Base-by-base conservation (phyloP, 1,284 basidiomycete species). In the Testicularia cyperi region DNA sequence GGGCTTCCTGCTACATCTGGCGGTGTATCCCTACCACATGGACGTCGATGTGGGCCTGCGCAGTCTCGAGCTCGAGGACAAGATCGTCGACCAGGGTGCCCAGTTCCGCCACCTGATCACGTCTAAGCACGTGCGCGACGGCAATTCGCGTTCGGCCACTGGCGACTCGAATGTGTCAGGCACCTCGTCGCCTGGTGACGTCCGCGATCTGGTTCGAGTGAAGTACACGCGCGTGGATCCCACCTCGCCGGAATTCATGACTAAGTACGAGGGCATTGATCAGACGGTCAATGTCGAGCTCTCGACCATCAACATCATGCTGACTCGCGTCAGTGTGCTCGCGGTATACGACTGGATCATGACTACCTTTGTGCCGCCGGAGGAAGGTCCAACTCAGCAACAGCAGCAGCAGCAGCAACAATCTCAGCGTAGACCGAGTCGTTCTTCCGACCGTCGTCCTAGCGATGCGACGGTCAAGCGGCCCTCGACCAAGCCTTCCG, bases 301-400 rank as follows among this genome's bases (percentile, higher is more conserved):
- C 32, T 95, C 94, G 4, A 97, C 95, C 0, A 87, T 99, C 78
- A 84, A 92, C 56, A 86, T 98, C 77, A 85, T 86, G 52, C 85
- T 90, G 2, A 88, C 88, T 4, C 91, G 95, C 2, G 90, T 92
- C 72, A 92, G 94, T 15, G 87, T 98, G 34, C 80, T 99, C 29
- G 83, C 86, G 2, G 79, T 98, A 9, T 98, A 97, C 78, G 92
- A 98, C 78, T 97, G 96, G 80, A 86, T 99, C 78, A 95, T 99
- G 88, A 88, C 89, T 15, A 74, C 72, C 5, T 74, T 74, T 37
- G 70, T 67, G 6, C 46, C 65, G 1, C 35, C 40, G 2, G 58
- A 62, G n/a, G 46, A 55, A 25, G 18, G 18, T 37, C 46, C 5
- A 16, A 20, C 10, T 22, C 29, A 12, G n/a, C 42, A 4, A 14